Conservation (phyloP, 305 asterid species). For the Fraxinus ornus region DNA sequence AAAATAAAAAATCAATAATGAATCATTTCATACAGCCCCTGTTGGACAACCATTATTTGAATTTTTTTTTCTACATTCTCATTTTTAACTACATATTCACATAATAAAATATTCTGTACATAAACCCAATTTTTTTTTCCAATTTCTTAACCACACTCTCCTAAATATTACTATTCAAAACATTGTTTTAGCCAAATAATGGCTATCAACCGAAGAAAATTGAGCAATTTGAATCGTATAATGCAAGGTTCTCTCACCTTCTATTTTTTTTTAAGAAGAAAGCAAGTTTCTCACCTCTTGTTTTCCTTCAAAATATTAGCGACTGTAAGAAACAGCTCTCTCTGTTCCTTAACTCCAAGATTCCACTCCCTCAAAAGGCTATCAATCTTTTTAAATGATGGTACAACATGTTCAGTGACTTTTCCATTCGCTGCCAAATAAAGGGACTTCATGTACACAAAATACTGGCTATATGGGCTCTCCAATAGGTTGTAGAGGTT, state of each 20-base stretch:
- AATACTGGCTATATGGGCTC: conserved; percentile 81
- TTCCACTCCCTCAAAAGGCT: conserved; percentile 76
- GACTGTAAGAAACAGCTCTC: conserved; percentile 69
- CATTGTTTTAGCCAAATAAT: no score
- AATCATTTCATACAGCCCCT: not conserved
- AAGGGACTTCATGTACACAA: conserved; percentile 85
- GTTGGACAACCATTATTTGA: no score
- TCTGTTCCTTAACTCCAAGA: conserved; percentile 69
- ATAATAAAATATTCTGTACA: no score
- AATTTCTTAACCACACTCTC: no score
- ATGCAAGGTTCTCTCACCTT: conserved; percentile 50
- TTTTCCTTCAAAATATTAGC: conserved; percentile 63
- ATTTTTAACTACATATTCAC: no score
- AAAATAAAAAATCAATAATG: not conserved
- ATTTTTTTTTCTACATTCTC: no score
- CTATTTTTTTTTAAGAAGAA: conserved; percentile 41
- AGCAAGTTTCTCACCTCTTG: conserved; percentile 57
- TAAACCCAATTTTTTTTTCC: no score
- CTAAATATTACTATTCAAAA: no score
- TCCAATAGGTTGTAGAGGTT: conserved; percentile 89
- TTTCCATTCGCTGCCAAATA: conserved; percentile 69
- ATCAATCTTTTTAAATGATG: conserved; percentile 73
- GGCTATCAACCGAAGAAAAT: not conserved
- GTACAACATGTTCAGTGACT: conserved; percentile 67
- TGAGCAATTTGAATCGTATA: not conserved